Conservation (phyloP, 495 filamentous ascomycete species). For the Lasiosphaeria hispida region DNA sequence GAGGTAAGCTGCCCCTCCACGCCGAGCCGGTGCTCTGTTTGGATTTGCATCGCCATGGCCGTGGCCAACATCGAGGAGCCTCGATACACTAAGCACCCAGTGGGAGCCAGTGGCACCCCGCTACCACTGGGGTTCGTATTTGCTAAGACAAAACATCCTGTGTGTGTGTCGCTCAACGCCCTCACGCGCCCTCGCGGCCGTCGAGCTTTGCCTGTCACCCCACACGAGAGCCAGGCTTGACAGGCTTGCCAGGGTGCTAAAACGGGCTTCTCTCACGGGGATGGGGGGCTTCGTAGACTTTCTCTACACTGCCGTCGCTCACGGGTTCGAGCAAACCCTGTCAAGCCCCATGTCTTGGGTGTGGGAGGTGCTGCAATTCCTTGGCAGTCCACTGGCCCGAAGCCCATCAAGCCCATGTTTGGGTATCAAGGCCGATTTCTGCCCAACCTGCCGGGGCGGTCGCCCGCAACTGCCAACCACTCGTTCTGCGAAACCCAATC, state of each 20-base stretch:
- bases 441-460: constrained; percentile 38
- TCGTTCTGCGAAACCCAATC: constrained; percentile 31
- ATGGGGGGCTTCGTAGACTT: constrained; percentile 8
- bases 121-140: constrained; percentile 10
- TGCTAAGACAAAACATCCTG: constrained; percentile 8
- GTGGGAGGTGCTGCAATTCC: constrained; percentile 29
- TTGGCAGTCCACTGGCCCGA: constrained; percentile 30
- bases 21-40: too few relatives aligned
- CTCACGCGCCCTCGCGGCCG: background rate
- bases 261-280: constrained; percentile 15
- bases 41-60: too few relatives aligned
- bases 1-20: too few relatives aligned
- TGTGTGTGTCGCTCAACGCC: background rate
- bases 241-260: constrained; percentile 11
- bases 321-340: constrained; percentile 27
- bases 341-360: constrained; percentile 23
- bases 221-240: constrained; percentile 5
- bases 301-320: constrained; percentile 15
- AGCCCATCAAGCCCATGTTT: constrained; percentile 23
- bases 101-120: background rate
- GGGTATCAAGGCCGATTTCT: constrained; percentile 37
- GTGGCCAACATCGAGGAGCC: too few relatives aligned
- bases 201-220: constrained; percentile 16
- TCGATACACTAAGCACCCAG: too few relatives aligned
- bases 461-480: constrained; percentile 30